These are phyloP conservation scores for Pseudopediastrum boryanum DNA, from an alignment of 139 green algal genomes.

Conservation along the genomic window DNA sequence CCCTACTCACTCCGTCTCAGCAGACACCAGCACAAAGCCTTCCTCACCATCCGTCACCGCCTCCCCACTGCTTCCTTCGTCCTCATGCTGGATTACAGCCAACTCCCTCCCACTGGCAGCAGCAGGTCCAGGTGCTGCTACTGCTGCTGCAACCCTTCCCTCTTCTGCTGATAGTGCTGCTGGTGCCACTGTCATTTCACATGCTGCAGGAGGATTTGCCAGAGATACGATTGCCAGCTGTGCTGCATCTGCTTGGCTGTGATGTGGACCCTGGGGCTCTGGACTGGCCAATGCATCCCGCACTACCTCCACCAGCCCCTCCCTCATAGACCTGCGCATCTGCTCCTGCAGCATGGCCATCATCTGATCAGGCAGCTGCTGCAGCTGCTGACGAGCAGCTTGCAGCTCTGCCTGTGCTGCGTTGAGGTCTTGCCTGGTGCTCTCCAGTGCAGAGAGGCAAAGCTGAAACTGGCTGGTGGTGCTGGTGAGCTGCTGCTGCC, in stretches of 20 bases:
- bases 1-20: too few species aligned
- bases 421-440: too few species aligned
- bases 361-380: slow-evolving; percentile 10
- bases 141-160: slow-evolving; percentile 4
- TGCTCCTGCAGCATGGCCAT: neutral
- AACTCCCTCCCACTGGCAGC: too few species aligned
- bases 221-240: neutral
- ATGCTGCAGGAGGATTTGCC: neutral
- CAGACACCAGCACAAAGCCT: too few species aligned
- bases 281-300: slow-evolving; percentile 1
- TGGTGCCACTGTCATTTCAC: neutral
- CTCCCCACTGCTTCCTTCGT: too few species aligned
- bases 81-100: too few species aligned
- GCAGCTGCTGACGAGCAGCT: slow-evolving; percentile 12
- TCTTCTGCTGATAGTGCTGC: neutral
- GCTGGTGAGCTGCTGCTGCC: neutral
- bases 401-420: slow-evolving; percentile 27
- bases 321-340: slow-evolving; percentile 1
- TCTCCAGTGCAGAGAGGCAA: neutral
- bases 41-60: too few species aligned
- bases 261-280: neutral
- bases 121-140: too few species aligned
- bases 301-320: neutral
- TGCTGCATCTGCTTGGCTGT: neutral
- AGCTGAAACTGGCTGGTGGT: neutral